phyloP scores from a whole-genome alignment of 805 yeast species.

The Candida orba region DNA sequence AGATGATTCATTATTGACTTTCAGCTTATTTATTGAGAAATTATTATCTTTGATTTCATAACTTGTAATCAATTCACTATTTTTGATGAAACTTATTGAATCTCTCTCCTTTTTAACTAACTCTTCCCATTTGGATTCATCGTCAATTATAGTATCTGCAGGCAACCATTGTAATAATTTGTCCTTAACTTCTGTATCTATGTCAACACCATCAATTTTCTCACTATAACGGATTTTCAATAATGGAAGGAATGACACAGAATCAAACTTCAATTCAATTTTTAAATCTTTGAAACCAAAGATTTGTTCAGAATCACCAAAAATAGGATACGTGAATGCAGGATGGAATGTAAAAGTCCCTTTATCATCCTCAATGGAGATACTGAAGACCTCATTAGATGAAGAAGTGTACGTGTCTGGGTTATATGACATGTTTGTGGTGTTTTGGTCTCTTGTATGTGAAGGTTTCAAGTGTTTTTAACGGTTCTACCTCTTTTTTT shows the following conservation, averaged over 20 bases:
- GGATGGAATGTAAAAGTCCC: conserved; percentile 68
- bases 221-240: conserved; percentile 50
- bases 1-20: conserved; percentile 31
- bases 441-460: neutral
- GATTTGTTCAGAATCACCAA: conserved; percentile 84
- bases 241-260: conserved; percentile 66
- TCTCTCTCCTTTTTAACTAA: conserved; percentile 41
- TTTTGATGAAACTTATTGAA: neutral
- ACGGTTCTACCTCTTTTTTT: no score
- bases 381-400: conserved; percentile 58
- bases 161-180: conserved; percentile 58
- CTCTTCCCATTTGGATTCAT: conserved; percentile 65
- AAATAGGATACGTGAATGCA: conserved; percentile 83
- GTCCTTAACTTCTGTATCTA: conserved; percentile 39
- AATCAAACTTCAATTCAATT: conserved; percentile 66
- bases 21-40: conserved; percentile 44
- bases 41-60: conserved; percentile 31
- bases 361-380: conserved; percentile 52
- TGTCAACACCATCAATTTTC: conserved; percentile 48
- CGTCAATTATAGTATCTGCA: conserved; percentile 47
- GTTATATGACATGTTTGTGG: conserved; percentile 28
- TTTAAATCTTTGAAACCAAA: conserved; percentile 73
- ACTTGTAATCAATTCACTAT: conserved; percentile 24
- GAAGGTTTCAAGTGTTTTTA: neutral
- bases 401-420: conserved; percentile 74